These are phyloP conservation scores for Daldinia concentrica DNA, from an alignment of 495 filamentous ascomycete species.

Conservation along the genomic window DNA sequence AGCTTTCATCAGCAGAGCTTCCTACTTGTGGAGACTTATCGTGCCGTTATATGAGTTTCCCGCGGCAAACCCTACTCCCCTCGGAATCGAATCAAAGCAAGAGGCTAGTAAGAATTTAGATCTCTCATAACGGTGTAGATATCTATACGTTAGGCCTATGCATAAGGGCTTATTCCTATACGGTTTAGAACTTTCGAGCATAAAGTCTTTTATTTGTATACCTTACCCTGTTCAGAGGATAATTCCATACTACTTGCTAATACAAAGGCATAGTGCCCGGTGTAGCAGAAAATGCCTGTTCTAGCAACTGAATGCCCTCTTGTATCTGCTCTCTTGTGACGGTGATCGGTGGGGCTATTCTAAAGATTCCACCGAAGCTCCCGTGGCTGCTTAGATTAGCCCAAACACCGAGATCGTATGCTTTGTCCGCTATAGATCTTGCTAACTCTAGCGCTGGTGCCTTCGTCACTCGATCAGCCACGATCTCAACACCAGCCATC, in stretches of 20 bases:
- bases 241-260: not conserved
- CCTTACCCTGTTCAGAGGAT: not conserved
- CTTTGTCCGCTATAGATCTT: constrained; percentile 53
- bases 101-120: too few relatives aligned
- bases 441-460: constrained; percentile 58
- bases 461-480: constrained; percentile 55
- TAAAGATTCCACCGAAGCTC: constrained; percentile 63
- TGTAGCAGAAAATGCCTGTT: not conserved
- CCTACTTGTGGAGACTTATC: not conserved
- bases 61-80: not conserved
- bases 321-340: constrained; percentile 61
- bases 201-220: too few relatives aligned
- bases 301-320: not conserved
- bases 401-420: constrained; percentile 61
- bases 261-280: not conserved
- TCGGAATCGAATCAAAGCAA: not conserved
- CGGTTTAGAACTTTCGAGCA: too few relatives aligned
- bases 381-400: constrained; percentile 60
- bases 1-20: not conserved
- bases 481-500: constrained; percentile 64
- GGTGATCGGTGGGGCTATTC: constrained; percentile 67
- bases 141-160: too few relatives aligned
- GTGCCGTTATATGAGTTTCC: not conserved
- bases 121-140: too few relatives aligned
- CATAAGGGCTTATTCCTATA: too few relatives aligned